Percentiles rank a stretch among this genome's conserved stretches.
These are phyloP conservation scores for Xylaria sp. DNA, from an alignment of 2,329 filamentous ascomycete species.

Conservation along the genomic window DNA sequence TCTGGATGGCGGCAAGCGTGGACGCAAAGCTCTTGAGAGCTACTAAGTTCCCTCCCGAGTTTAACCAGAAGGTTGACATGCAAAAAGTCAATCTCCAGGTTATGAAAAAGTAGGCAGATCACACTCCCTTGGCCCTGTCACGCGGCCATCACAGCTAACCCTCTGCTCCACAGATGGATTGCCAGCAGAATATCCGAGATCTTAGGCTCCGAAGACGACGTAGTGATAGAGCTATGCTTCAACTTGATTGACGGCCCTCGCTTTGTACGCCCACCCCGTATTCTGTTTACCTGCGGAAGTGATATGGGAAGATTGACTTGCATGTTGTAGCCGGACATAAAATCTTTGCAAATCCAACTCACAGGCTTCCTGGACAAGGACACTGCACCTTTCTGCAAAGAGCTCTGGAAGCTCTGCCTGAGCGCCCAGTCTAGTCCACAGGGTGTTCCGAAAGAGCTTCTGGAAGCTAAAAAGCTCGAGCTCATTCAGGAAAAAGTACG, in stretches of 20 bases:
- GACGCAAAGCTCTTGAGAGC: conserved; percentile 89
- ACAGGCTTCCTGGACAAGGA: conserved; percentile 96
- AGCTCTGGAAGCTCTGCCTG: conserved; percentile 89
- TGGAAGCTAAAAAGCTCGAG: conserved; percentile 96
- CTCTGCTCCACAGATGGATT: conserved; percentile 78
- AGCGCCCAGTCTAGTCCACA: conserved; percentile 89
- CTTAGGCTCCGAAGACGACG: conserved; percentile 91
- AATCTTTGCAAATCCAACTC: conserved; percentile 91
- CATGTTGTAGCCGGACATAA: conserved; percentile 83
- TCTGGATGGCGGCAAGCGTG: conserved; percentile 79
- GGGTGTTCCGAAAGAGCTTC: conserved; percentile 90
- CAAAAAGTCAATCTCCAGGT: conserved; percentile 96
- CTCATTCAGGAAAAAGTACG: conserved; percentile 91
- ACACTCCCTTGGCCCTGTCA: not conserved
- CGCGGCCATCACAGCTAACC: conserved; percentile 33
- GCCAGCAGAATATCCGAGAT: conserved; percentile 87
- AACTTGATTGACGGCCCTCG: conserved; percentile 39
- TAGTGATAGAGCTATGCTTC: conserved; percentile 85
- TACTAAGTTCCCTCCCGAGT: conserved; percentile 94
- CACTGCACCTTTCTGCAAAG: conserved; percentile 87
- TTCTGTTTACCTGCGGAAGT: not conserved
- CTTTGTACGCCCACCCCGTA: conserved; percentile 31
- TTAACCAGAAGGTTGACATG: conserved; percentile 96
- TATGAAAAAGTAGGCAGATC: conserved; percentile 84
- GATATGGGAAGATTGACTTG: conserved; percentile 18